A percentile compares a stretch with the other conserved stretches of the same genome.
Evolutionary conservation across 768 basidiomycete species (phyloP).

Genomic region (Trichaptum fuscoviolaceum): DNA sequence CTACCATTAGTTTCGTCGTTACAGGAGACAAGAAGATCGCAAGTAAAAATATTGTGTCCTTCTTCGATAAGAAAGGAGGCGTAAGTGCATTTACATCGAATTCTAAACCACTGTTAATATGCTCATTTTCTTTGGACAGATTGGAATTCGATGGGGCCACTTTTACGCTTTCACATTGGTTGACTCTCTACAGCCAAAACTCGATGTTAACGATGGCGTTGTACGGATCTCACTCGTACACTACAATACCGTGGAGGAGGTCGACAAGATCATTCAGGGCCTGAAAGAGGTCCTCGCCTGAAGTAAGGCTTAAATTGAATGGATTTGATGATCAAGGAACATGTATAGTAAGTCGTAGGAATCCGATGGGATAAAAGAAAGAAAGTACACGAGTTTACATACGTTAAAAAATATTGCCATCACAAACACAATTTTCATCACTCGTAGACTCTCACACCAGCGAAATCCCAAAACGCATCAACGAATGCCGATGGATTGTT

Average conservation of each 20-base stretch:
- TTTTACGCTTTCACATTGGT: constrained; percentile 71
- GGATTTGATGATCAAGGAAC: not conserved
- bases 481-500: constrained; percentile 33
- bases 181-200: constrained; percentile 44
- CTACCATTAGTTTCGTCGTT: constrained; percentile 71
- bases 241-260: constrained; percentile 73
- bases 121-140: constrained; percentile 31
- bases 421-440: constrained; percentile 7
- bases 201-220: constrained; percentile 59
- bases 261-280: constrained; percentile 50
- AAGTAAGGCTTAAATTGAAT: not conserved
- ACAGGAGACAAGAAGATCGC: constrained; percentile 47
- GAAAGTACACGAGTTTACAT: not conserved
- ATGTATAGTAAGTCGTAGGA: not conserved
- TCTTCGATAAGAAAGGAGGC: constrained; percentile 57
- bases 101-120: not conserved
- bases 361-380: not conserved
- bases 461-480: constrained; percentile 38
- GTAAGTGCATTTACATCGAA: constrained; percentile 34
- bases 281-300: constrained; percentile 35
- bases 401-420: not conserved
- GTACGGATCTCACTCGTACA: constrained; percentile 75
- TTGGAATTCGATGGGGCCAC: constrained; percentile 75
- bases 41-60: constrained; percentile 58
- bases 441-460: constrained; percentile 31